Evolutionary conservation across 2,329 filamentous ascomycete species (phyloP).

Genomic region (Tolypocladium guangdongense): DNA sequence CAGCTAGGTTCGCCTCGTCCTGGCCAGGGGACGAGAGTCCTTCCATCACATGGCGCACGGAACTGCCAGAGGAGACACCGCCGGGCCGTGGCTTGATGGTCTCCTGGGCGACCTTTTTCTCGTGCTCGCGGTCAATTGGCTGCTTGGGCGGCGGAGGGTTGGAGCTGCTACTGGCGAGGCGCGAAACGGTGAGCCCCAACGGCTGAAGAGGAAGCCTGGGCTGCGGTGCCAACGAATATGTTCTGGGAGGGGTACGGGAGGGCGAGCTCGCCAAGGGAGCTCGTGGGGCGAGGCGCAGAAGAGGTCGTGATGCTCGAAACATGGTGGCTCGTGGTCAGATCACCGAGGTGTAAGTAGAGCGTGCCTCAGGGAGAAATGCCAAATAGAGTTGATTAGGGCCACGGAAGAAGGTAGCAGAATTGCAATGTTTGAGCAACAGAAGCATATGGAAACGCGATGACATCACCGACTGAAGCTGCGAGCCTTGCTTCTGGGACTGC

Average conservation of each 20-base stretch:
- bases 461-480: background rate
- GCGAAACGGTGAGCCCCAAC: background rate
- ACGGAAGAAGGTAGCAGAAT: background rate
- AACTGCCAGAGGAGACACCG: constrained; percentile 48
- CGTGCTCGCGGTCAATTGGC: constrained; percentile 41
- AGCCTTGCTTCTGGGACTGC: background rate
- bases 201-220: background rate
- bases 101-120: constrained; percentile 41
- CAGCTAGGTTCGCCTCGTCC: constrained; percentile 15
- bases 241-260: background rate
- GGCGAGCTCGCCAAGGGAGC: background rate
- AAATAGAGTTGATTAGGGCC: background rate
- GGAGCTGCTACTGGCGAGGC: constrained; percentile 14
- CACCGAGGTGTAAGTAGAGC: background rate
- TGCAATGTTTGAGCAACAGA: background rate
- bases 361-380: background rate
- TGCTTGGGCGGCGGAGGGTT: constrained; percentile 12
- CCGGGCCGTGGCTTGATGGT: constrained; percentile 50
- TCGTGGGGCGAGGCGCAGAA: constrained; percentile 12
- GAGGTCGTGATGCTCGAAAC: constrained; percentile 17
- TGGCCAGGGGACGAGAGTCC: constrained; percentile 10
- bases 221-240: background rate
- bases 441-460: background rate
- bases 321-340: constrained; percentile 8
- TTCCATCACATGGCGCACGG: constrained; percentile 39